Conservation (phyloP, 805 yeast species). For the Candida insectorum region DNA sequence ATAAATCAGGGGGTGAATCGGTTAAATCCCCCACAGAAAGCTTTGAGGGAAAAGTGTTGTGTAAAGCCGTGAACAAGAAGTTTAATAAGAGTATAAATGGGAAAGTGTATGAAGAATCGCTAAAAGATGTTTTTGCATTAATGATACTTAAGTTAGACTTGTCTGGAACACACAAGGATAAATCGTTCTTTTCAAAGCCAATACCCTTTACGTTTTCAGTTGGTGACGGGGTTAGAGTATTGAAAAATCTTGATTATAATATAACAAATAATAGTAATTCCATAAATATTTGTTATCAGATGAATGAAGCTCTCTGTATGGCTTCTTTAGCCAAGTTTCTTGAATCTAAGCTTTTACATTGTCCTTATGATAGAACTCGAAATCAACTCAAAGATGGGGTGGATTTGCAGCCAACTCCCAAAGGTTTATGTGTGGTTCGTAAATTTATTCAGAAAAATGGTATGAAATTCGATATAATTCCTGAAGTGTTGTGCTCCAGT, state of each 20-base stretch:
- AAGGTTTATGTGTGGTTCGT: conserved; percentile 73
- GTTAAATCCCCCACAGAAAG: no score
- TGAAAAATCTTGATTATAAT: conserved; percentile 48
- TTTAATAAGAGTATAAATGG: conserved; percentile 54
- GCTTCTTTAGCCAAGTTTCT: conserved; percentile 50
- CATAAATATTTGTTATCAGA: conserved; percentile 52
- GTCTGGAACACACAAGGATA: no score
- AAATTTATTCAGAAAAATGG: conserved; percentile 59
- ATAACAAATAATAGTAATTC: conserved; percentile 49
- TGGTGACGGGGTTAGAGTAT: conserved; percentile 47
- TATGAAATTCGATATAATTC: conserved; percentile 33
- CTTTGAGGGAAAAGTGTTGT: no score
- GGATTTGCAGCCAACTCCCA: conserved; percentile 79
- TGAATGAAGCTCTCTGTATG: conserved; percentile 48
- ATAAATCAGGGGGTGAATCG: no score
- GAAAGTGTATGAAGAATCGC: conserved; percentile 50
- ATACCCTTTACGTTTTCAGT: conserved; percentile 58
- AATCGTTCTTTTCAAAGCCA: conserved; percentile 26
- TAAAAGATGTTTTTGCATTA: conserved; percentile 58
- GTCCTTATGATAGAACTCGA: conserved; percentile 72
- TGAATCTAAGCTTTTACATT: conserved; percentile 63
- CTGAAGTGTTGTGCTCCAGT: conserved; percentile 48
- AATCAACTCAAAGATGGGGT: conserved; percentile 35
- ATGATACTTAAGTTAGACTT: conserved; percentile 38
- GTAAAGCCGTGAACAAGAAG: conserved; percentile 39